Evolutionary conservation across 768 basidiomycete genomes (phyloP).

Genomic region (Pulveroboletus sp.): DNA sequence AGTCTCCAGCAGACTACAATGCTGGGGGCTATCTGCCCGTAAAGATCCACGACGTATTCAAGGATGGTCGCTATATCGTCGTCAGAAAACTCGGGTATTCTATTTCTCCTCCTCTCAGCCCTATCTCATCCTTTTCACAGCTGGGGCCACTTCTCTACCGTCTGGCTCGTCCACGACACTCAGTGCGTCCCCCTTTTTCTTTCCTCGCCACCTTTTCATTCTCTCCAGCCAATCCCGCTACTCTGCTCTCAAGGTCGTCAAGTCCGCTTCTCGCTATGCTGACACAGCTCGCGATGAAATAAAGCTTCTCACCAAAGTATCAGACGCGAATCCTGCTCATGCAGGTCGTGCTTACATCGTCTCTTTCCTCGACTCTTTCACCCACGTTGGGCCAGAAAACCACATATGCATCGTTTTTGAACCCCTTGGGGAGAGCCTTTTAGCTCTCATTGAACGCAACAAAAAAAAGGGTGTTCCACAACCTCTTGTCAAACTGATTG

Average conservation of each 20-base stretch:
- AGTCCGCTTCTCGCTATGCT: conserved; percentile 91
- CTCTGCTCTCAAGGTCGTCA: conserved; percentile 92
- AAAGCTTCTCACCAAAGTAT: conserved; percentile 77
- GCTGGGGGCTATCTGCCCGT: conserved; percentile 77
- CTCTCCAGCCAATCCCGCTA: conserved; percentile 58
- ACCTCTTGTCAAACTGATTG: conserved; percentile 77
- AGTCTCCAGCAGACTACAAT: conserved; percentile 81
- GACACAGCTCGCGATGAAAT: conserved; percentile 98
- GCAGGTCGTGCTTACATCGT: conserved; percentile 79
- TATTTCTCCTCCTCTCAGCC: background rate
- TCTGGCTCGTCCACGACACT: conserved; percentile 82
- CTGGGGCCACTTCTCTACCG: conserved; percentile 95
- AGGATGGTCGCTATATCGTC: conserved; percentile 77
- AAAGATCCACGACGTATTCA: conserved; percentile 79
- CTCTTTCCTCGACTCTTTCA: conserved; percentile 87
- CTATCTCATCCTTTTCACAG: conserved; percentile 34
- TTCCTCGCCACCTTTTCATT: conserved; percentile 11
- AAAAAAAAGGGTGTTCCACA: conserved; percentile 82
- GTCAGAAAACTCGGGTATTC: conserved; percentile 84
- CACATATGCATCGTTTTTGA: conserved; percentile 93
- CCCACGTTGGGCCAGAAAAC: conserved; percentile 65
- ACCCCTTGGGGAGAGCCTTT: conserved; percentile 74
- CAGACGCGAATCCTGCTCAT: conserved; percentile 66
- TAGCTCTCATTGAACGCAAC: conserved; percentile 70
- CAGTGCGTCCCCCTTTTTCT: conserved; percentile 45